Base-by-base conservation (phyloP, 2,329 filamentous ascomycete genomes). In the Penicillium sp. region DNA sequence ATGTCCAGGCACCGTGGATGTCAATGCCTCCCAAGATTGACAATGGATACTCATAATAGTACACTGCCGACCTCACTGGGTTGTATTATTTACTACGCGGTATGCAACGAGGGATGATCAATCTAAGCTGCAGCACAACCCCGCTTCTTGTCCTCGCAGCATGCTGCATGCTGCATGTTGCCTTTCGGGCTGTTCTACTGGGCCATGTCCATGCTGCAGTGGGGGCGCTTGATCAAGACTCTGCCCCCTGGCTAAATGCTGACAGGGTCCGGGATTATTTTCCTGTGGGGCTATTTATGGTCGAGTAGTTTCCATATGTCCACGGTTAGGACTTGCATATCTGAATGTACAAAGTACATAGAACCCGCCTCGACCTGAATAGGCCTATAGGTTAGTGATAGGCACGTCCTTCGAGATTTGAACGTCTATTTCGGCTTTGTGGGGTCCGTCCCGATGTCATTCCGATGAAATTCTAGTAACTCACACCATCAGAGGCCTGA, bases 11-110 rank as follows among this genome's bases (percentile, higher is more conserved):
- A 28, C 39, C 24, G 26, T 45, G 34, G 46, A 33, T 32, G 41
- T 46, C 49, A 55, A 26, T 48, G 52, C 43, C 26, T n/a, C n/a
- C 19, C 19, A 32, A 51, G 42, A 50, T 53, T 59, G 47, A 59
- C 52, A 57, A 55, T 56, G 37, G 21, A 46, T 48, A 53, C 34
- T 45, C 35, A 28, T 49, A 44, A 49, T 26, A 29, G 6, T 26
- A 31, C 37, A 45, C 21, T 33, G 21, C 29, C 28, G 15, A 24
- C 37, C 17, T 12, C 40, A 19, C 19, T 31, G 8, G 13, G 13
- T 24, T 26, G 10, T 9, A 19, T 28, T 9, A 19, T 24, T 31
- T 29, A 21, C 4, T 24, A 33, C 6, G 19, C 6, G 38, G 29
- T 49, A 48, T 31, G 13, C 32, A 22, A n/a, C 19, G 15, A 12